Percentiles rank a stretch among this genome's conserved stretches.
These are phyloP conservation scores for Talaromyces thailandensis DNA, from an alignment of 495 filamentous ascomycete species.

Conservation along the genomic window DNA sequence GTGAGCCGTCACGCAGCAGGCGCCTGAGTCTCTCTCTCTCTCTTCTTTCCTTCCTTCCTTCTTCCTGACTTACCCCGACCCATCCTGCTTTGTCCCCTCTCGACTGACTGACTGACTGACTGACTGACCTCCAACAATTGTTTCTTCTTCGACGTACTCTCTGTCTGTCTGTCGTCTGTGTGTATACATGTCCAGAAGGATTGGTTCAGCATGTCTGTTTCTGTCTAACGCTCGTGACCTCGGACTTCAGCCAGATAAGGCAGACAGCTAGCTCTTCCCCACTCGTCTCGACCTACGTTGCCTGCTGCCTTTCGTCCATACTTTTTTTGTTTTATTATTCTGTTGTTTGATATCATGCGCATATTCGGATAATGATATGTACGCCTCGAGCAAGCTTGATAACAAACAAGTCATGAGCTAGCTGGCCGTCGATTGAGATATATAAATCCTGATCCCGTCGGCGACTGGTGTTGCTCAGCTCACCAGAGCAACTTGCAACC, in stretches of 20 bases:
- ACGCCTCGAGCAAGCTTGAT: neutral
- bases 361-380: neutral
- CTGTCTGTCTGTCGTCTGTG: neutral
- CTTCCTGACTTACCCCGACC: neutral
- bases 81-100: neutral
- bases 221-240: neutral
- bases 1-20: conserved; percentile 22
- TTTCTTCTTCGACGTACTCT: neutral
- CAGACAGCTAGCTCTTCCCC: conserved; percentile 1
- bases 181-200: neutral
- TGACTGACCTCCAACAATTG: neutral
- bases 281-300: neutral
- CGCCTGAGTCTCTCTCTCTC: too few species aligned
- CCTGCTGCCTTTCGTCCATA: neutral
- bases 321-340: neutral
- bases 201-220: neutral
- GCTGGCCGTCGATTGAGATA: neutral
- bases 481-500: neutral
- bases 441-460: neutral
- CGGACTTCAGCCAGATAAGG: neutral
- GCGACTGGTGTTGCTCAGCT: neutral
- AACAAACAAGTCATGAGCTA: neutral
- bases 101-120: too few species aligned
- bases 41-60: too few species aligned
- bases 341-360: neutral